Percentiles rank a stretch among this genome's conserved stretches.
Conservation (phyloP, 768 basidiomycete species). For the Gloeopeniophorella convolvens region DNA sequence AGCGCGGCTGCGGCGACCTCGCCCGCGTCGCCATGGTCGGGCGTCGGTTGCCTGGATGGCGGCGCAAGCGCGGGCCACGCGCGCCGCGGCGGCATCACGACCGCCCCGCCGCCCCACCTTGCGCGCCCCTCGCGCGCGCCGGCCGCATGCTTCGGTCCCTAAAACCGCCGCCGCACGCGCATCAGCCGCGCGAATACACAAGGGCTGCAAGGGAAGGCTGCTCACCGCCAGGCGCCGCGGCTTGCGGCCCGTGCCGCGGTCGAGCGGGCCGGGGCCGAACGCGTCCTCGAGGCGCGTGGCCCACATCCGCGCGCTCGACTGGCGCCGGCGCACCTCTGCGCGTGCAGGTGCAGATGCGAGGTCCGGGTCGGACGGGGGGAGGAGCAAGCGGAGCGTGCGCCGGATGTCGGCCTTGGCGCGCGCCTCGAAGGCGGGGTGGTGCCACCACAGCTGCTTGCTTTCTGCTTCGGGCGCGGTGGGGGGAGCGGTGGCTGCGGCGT, state of each 20-base stretch:
- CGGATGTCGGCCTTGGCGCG: constrained; percentile 14
- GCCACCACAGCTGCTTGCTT: constrained; percentile 8
- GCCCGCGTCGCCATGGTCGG: neutral
- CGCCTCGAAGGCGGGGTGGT: constrained; percentile 7
- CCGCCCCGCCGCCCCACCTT: neutral
- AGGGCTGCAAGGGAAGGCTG: neutral
- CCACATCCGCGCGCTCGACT: constrained; percentile 9
- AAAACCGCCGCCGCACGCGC: neutral
- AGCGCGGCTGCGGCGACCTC: neutral
- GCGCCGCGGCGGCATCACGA: neutral
- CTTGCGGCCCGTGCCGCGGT: constrained; percentile 16
- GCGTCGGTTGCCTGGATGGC: neutral
- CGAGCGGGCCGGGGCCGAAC: constrained; percentile 16
- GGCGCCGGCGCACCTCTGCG: constrained; percentile 6
- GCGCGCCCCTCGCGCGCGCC: too few species aligned
- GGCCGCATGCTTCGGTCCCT: neutral
- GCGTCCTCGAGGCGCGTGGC: constrained; percentile 13
- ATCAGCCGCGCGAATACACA: neutral
- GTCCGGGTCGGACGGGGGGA: constrained; percentile 7
- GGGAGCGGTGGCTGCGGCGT: too few species aligned
- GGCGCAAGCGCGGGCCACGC: neutral
- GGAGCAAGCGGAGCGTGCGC: constrained; percentile 2
- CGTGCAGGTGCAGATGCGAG: neutral
- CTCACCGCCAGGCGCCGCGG: constrained; percentile 13
- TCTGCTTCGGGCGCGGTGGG: neutral